phyloP scores from a whole-genome alignment of 257 asterid species.

The Anisodus acutangulus region DNA sequence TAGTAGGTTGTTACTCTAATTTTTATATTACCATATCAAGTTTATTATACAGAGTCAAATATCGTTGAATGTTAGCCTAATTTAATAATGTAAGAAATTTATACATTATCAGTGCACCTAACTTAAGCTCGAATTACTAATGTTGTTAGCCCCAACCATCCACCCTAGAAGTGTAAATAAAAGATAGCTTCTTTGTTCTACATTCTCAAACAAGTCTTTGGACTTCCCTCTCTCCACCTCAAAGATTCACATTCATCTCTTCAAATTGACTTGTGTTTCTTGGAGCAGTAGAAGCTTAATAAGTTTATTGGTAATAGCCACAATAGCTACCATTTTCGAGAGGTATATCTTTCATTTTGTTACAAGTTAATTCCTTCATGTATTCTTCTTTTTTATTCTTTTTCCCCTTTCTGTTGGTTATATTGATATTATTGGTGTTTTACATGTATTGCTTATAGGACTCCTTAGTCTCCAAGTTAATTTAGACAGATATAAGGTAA shows the following conservation, averaged over 20 bases:
- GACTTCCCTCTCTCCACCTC: slow-evolving; percentile 18
- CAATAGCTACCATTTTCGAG: background rate
- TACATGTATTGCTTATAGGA: background rate
- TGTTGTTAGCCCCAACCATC: slow-evolving; percentile 37
- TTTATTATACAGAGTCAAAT: background rate
- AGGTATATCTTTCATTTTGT: slow-evolving; percentile 1
- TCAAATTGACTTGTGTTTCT: slow-evolving; percentile 6
- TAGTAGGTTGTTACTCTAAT: background rate
- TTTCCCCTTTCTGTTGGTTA: background rate
- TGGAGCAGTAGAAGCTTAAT: slow-evolving; percentile 2
- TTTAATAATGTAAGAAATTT: background rate
- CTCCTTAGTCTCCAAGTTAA: background rate
- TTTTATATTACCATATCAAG: background rate
- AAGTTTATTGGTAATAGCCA: background rate
- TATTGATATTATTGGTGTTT: background rate
- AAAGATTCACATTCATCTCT: background rate
- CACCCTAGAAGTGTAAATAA: slow-evolving; percentile 36
- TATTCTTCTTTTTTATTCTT: background rate
- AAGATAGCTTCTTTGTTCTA: slow-evolving; percentile 42
- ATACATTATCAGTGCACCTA: background rate
- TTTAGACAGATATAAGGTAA: background rate
- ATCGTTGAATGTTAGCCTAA: background rate
- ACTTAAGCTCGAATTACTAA: background rate
- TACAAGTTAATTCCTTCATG: slow-evolving; percentile 19
- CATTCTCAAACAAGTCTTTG: slow-evolving; percentile 46